Evolutionary conservation across 495 filamentous ascomycete species (phyloP), one percentile per base, ranked within the genome.

Genomic region (Podospora bellae-mahoneyi): DNA sequence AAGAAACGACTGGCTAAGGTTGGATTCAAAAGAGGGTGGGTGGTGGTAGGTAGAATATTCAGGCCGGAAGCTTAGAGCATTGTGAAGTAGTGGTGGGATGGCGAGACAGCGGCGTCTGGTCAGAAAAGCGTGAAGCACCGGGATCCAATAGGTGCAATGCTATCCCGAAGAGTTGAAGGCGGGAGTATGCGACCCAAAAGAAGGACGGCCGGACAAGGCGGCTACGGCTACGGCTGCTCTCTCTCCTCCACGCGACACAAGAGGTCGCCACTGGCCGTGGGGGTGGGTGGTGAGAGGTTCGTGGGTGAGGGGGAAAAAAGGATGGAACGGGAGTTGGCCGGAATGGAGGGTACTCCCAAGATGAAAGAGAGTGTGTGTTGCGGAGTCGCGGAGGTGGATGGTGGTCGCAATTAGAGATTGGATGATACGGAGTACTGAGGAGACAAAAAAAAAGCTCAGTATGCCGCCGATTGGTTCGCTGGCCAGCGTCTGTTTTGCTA

Each of bases 401-500:
- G 60, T 10, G 18, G 60, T 28, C 16, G 60, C 23, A 62, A 62
- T 23, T 59, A 18, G 56, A 59, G 19, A 59, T 20, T 23, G 26
- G 26, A 20, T 32, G 23, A 15, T 20, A 16, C 18, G 54, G 16
- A 13, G 54, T 23, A 23, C 23, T 23, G 23, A 23, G 20, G 20
- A 23, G 54, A 10, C 15, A 0, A 18, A 23, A 57, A 57, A 57
- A 57, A 13, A 5, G 6, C 54, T 66, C 48, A 57, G 34, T 23
- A 57, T 59, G 65, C 56, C 6, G 34, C 44, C 69, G 71, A 75
- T 75, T 76, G 72, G 72, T 58, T 26, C 15, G 55, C 55, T 30
- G 59, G 62, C 68, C 68, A 70, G 73, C 69, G 68, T 54, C 71
- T 72, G 69, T 68, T 72, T 68, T 67, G 65, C 26, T 57, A 73